These are phyloP conservation scores for Lodderomyces oxycetoniae DNA, from an alignment of 1,139 yeast species.

Conservation along the genomic window DNA sequence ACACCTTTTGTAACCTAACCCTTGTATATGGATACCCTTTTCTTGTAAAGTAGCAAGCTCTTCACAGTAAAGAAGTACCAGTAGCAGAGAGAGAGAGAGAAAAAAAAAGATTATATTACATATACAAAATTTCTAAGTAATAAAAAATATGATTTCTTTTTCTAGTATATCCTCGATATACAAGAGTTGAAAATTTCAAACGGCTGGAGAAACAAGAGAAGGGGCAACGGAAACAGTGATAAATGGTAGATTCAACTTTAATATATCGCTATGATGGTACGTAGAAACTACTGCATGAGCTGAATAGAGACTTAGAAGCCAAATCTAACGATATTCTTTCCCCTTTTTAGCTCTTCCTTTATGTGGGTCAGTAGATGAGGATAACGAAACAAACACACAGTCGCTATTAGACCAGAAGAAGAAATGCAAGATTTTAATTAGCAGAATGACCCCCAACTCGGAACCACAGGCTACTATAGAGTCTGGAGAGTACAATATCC, in stretches of 20 bases:
- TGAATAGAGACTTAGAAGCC: background rate
- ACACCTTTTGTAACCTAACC: no score
- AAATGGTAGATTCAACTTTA: constrained; percentile 67
- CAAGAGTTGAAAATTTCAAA: no score
- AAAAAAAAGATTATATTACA: no score
- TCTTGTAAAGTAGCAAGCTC: no score
- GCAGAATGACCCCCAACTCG: constrained; percentile 73
- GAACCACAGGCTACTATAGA: constrained; percentile 86
- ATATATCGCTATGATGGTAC: constrained; percentile 69
- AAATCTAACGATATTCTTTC: background rate
- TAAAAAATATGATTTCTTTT: no score
- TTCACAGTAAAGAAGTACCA: no score
- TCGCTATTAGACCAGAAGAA: constrained; percentile 72
- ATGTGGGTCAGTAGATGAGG: constrained; percentile 91
- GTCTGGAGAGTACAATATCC: constrained; percentile 69
- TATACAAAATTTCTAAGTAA: no score
- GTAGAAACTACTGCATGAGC: constrained; percentile 18
- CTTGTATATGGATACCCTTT: no score
- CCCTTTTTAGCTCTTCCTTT: constrained; percentile 65
- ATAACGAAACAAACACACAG: constrained; percentile 34
- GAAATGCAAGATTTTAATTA: constrained; percentile 72
- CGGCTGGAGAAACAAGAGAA: no score
- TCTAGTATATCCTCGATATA: no score
- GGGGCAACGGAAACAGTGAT: no score
- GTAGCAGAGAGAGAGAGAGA: no score